Conservation (phyloP, 768 basidiomycete genomes). For the Lactarius deliciosus region DNA sequence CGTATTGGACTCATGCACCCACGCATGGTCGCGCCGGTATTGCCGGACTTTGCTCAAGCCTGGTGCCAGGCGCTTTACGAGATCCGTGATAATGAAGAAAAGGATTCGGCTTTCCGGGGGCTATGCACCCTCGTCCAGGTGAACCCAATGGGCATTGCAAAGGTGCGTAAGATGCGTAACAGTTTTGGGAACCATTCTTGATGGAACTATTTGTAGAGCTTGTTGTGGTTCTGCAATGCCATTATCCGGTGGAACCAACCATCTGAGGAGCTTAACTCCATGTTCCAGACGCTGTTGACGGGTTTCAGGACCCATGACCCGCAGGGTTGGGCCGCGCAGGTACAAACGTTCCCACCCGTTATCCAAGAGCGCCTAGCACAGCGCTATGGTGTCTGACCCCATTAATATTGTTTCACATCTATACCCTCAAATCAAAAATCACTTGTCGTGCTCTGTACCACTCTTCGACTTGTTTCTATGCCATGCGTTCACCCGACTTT, state of each 20-base stretch:
- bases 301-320: conserved; percentile 91
- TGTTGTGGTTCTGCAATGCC: conserved; percentile 98
- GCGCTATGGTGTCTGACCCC: conserved; percentile 77
- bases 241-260: conserved; percentile 94
- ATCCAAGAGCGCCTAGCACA: conserved; percentile 85
- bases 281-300: conserved; percentile 88
- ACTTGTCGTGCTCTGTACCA: conserved; percentile 18
- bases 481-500: conserved; percentile 12
- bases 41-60: conserved; percentile 87
- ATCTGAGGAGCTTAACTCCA: conserved; percentile 84
- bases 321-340: conserved; percentile 81
- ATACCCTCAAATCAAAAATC: conserved; percentile 19
- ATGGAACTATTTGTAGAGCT: conserved; percentile 56
- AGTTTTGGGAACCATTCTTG: conserved; percentile 28
- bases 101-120: conserved; percentile 97
- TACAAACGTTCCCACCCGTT: conserved; percentile 78
- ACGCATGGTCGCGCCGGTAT: conserved; percentile 78
- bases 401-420: conserved; percentile 3
- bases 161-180: conserved; percentile 50
- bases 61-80: conserved; percentile 98
- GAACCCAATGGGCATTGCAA: conserved; percentile 91
- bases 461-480: conserved; percentile 17
- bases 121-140: conserved; percentile 93
- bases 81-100: conserved; percentile 99
- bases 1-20: conserved; percentile 95